Evolutionary conservation across 192 early-diverging fungal genomes (phyloP).

Genomic region (Umbelopsis isabellina): DNA sequence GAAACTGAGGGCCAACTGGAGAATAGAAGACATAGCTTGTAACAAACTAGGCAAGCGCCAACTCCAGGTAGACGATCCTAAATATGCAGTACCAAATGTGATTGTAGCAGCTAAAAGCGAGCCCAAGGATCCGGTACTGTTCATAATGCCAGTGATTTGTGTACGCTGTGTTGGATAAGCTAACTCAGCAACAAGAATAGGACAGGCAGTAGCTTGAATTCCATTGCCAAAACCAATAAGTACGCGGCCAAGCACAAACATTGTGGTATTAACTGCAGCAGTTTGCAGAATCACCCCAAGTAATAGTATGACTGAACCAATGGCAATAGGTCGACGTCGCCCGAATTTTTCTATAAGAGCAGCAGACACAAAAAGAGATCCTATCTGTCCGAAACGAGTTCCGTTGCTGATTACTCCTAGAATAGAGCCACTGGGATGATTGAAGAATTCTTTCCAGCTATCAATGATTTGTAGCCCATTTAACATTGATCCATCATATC

Average conservation of each 20-base stretch:
- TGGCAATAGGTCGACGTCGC: slow-evolving; percentile 2
- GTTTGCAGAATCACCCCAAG: slow-evolving; percentile 8
- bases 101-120: slow-evolving; percentile 3
- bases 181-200: slow-evolving; percentile 8
- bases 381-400: slow-evolving; percentile 5
- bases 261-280: background rate
- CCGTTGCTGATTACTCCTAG: slow-evolving; percentile 11
- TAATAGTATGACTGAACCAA: slow-evolving; percentile 8
- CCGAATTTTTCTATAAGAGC: background rate
- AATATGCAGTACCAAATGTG: slow-evolving; percentile 6
- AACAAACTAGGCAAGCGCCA: slow-evolving; percentile 13
- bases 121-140: slow-evolving; percentile 1
- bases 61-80: background rate
- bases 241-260: slow-evolving; percentile 10
- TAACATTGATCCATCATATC: slow-evolving; percentile 22
- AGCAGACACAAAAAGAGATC: slow-evolving; percentile 1
- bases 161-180: slow-evolving; percentile 9
- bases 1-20: background rate
- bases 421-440: background rate
- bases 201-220: background rate
- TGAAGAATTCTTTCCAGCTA: background rate
- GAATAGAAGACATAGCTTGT: background rate
- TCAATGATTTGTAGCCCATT: slow-evolving; percentile 11
- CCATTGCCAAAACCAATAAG: slow-evolving; percentile 19
- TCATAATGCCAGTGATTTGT: slow-evolving; percentile 3